These are phyloP conservation scores for Cryptosporidium ryanae DNA, from an alignment of 169 alveolate genomes.

Conservation along the genomic window DNA sequence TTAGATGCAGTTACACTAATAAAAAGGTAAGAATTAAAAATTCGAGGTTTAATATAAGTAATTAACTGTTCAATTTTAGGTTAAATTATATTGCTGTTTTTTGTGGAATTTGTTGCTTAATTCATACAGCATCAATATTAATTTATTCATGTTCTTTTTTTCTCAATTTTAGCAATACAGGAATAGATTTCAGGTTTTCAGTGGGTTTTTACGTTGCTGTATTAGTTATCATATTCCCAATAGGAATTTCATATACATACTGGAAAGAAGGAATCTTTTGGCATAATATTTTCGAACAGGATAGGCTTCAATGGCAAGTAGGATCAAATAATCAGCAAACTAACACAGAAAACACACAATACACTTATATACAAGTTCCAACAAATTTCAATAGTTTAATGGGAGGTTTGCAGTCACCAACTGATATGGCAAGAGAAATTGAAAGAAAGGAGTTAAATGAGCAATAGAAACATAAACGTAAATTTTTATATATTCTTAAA, in stretches of 20 bases:
- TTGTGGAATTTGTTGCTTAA: conserved; percentile 30
- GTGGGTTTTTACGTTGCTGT: conserved; percentile 30
- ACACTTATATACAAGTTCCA: conserved; percentile 43
- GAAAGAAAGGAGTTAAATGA: conserved; percentile 5
- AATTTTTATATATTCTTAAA: too few species aligned
- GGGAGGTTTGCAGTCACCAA: conserved; percentile 61
- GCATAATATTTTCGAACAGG: conserved; percentile 56
- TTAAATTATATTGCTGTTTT: conserved; percentile 47
- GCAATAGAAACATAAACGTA: too few species aligned
- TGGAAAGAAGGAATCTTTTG: conserved; percentile 67
- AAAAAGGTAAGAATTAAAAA: conserved; percentile 37
- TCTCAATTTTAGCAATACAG: neutral
- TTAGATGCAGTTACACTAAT: conserved; percentile 48
- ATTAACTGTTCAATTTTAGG: conserved; percentile 6
- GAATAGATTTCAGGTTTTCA: conserved; percentile 15
- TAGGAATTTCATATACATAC: conserved; percentile 28
- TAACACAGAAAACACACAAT: neutral
- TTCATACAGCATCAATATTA: conserved; percentile 16
- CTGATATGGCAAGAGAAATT: conserved; percentile 66
- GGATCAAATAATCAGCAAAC: neutral
- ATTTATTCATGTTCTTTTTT: conserved; percentile 3
- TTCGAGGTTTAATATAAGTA: neutral
- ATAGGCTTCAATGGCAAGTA: conserved; percentile 49
- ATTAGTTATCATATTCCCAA: conserved; percentile 25
- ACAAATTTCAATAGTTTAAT: conserved; percentile 35